phyloP scores from a whole-genome alignment of 148 eudicot genomes.

The Pouteria glomerata region DNA sequence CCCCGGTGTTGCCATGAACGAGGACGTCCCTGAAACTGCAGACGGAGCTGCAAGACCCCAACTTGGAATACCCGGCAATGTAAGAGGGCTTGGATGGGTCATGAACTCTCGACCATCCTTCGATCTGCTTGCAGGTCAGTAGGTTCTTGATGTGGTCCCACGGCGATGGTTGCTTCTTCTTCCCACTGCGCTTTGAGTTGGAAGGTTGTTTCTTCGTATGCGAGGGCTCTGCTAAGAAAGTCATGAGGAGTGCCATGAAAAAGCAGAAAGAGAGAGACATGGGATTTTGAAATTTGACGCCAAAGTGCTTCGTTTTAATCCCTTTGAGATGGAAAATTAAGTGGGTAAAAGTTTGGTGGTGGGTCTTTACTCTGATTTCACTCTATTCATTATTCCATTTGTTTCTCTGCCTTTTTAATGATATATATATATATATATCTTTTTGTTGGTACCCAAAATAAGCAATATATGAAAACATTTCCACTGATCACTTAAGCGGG shows the following conservation, averaged over 20 bases:
- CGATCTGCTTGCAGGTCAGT: conserved; percentile 64
- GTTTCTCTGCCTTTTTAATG: too few relatives aligned
- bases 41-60: conserved; percentile 55
- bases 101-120: conserved; percentile 46
- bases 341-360: conserved; percentile 8
- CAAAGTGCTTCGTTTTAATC: conserved; percentile 8
- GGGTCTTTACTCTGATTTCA: too few relatives aligned
- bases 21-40: conserved; percentile 72
- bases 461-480: too few relatives aligned
- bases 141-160: conserved; percentile 90
- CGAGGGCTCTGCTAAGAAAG: conserved; percentile 21
- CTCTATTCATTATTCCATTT: too few relatives aligned
- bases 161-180: conserved; percentile 40
- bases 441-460: too few relatives aligned
- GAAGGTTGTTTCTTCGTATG: conserved; percentile 8
- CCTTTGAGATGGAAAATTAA: conserved; percentile 8
- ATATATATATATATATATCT: too few relatives aligned
- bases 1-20: conserved; percentile 64
- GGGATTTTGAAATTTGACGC: conserved; percentile 1
- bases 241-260: conserved; percentile 48
- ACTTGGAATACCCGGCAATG: conserved; percentile 6
- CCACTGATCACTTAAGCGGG: too few relatives aligned
- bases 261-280: conserved; percentile 7
- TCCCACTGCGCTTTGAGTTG: neutral
- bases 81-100: conserved; percentile 38